phyloP scores from a whole-genome alignment of 2,329 filamentous ascomycete species.

The Sarocladiaceae sp. region DNA sequence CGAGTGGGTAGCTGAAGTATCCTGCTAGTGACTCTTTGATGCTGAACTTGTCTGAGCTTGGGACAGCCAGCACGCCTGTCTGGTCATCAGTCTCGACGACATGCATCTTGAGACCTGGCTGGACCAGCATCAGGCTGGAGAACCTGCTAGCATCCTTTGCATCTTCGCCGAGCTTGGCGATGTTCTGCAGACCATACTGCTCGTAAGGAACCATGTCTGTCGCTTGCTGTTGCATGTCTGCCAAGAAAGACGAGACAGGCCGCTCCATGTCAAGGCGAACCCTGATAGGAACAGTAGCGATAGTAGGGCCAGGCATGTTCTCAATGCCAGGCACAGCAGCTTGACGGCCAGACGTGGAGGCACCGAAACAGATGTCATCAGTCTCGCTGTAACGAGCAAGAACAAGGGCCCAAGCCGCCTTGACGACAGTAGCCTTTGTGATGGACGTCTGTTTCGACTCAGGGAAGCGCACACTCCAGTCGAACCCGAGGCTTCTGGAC shows the following conservation, averaged over 20 bases:
- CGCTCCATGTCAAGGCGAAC: too few relatives aligned
- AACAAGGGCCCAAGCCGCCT: slow-evolving; percentile 9
- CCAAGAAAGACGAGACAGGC: slow-evolving; percentile 11
- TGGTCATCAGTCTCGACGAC: too few relatives aligned
- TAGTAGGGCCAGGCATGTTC: too few relatives aligned
- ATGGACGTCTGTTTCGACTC: slow-evolving; percentile 3
- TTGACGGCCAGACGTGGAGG: too few relatives aligned
- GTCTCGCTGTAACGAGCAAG: too few relatives aligned
- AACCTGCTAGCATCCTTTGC: slow-evolving; percentile 8
- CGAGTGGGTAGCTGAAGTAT: slow-evolving; percentile 10
- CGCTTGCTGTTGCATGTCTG: slow-evolving; percentile 14
- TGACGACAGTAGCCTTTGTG: slow-evolving; percentile 16
- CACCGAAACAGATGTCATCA: too few relatives aligned
- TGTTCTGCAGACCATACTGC: slow-evolving; percentile 17
- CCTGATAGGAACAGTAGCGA: too few relatives aligned
- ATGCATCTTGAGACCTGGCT: background rate
- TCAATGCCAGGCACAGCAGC: too few relatives aligned
- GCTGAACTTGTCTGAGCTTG: background rate
- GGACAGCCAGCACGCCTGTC: background rate
- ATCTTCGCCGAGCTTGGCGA: slow-evolving; percentile 12
- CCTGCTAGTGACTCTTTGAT: slow-evolving; percentile 3
- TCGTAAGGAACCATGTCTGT: slow-evolving; percentile 18
- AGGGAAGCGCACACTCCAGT: background rate
- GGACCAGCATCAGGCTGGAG: slow-evolving; percentile 3
- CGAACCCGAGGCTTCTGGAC: too few relatives aligned